These are phyloP conservation scores for Phytophthora pisi DNA, from an alignment of 352 stramenopile species.

Conservation along the genomic window DNA sequence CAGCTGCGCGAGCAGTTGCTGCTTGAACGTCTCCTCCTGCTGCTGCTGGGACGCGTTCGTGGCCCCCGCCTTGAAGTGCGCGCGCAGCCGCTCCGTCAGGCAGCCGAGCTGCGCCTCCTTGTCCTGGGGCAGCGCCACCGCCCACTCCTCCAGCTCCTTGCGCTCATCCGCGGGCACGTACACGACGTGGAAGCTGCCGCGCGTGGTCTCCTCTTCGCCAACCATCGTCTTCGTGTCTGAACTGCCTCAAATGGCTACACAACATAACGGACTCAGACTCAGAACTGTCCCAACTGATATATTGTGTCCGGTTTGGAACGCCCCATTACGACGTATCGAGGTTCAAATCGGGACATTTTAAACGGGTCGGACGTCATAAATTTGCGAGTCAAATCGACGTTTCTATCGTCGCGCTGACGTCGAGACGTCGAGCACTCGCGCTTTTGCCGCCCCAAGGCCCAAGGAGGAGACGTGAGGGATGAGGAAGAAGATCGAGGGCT, in stretches of 20 bases:
- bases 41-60: slow-evolving; percentile 41
- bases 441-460: background rate
- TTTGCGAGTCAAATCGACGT: background rate
- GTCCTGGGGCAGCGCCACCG: slow-evolving; percentile 65
- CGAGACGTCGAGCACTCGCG: slow-evolving; percentile 5
- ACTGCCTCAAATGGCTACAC: background rate
- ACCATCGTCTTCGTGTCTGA: slow-evolving; percentile 45
- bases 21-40: slow-evolving; percentile 81
- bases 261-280: too few species aligned
- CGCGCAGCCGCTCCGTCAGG: slow-evolving; percentile 80
- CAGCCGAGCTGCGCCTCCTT: slow-evolving; percentile 83
- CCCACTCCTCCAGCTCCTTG: slow-evolving; percentile 76
- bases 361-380: background rate
- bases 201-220: slow-evolving; percentile 52
- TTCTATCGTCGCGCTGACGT: background rate
- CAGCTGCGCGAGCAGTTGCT: slow-evolving; percentile 78
- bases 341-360: background rate
- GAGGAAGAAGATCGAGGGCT: slow-evolving; percentile 48
- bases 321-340: background rate
- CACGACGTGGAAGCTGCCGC: slow-evolving; percentile 76
- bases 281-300: background rate
- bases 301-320: background rate
- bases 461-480: slow-evolving; percentile 14
- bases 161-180: slow-evolving; percentile 63
- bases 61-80: slow-evolving; percentile 71